These are phyloP conservation scores for Dioscorea zingiberensis DNA, from an alignment of 106 monocot species.

Conservation along the genomic window DNA sequence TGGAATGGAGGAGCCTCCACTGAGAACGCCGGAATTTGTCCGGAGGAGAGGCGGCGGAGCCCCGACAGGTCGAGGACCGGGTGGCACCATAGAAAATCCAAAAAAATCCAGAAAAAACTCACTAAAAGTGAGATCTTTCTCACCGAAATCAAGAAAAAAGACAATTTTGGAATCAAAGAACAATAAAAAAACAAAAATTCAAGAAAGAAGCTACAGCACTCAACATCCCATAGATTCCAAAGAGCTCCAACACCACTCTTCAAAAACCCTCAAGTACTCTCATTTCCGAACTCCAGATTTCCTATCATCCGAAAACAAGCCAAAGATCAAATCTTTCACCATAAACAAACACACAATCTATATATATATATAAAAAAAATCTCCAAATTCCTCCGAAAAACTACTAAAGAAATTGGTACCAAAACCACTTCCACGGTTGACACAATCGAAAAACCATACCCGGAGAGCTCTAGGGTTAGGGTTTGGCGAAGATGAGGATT, in stretches of 20 bases:
- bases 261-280: neutral
- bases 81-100: conserved; percentile 35
- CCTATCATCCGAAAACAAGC: neutral
- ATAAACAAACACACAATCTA: neutral
- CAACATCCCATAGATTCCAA: neutral
- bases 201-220: neutral
- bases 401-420: too few species aligned
- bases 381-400: neutral
- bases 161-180: conserved; percentile 6
- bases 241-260: neutral
- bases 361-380: neutral
- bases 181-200: neutral
- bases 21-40: conserved; percentile 34
- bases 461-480: conserved; percentile 11
- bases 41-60: conserved; percentile 45
- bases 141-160: neutral
- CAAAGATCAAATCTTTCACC: neutral
- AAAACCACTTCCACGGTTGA: neutral
- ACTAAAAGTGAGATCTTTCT: neutral
- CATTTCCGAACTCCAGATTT: too few species aligned
- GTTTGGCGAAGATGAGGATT: neutral
- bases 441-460: too few species aligned
- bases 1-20: conserved; percentile 12
- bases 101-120: neutral
- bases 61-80: conserved; percentile 38